Percentiles rank a stretch among this genome's conserved stretches.
phyloP scores from a whole-genome alignment of 495 filamentous ascomycete genomes.

The Aspergillus steynii region DNA sequence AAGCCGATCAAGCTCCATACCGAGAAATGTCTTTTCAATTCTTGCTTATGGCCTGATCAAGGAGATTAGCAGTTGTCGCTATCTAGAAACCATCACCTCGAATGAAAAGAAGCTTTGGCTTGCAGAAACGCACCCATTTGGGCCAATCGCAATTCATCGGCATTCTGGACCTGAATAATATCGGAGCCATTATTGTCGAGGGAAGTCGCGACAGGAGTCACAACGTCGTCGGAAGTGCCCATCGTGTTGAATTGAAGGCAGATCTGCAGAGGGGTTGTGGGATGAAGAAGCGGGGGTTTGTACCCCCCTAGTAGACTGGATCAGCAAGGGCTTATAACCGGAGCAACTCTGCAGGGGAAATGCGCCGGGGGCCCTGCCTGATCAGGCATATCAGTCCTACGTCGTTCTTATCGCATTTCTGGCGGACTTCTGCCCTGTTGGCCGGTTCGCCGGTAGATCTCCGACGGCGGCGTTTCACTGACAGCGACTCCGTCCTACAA shows the following conservation, averaged over 20 bases:
- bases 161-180: conserved; percentile 27
- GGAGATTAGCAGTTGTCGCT: background rate
- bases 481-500: too few relatives aligned
- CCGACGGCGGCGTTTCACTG: too few relatives aligned
- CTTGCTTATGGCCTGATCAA: conserved; percentile 39
- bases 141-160: conserved; percentile 42
- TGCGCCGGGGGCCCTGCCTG: background rate
- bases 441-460: background rate
- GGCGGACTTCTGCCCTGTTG: background rate
- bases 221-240: background rate
- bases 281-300: background rate
- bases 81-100: background rate
- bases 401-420: background rate
- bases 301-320: background rate
- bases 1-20: conserved; percentile 42
- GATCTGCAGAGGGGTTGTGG: background rate
- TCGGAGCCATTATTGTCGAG: conserved; percentile 7
- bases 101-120: background rate
- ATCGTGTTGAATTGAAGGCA: background rate
- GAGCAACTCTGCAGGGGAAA: background rate
- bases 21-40: conserved; percentile 41
- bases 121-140: conserved; percentile 37
- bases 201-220: background rate
- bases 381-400: background rate
- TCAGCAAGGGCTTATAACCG: background rate